Percentiles rank a stretch among this genome's conserved stretches.
Conservation (phyloP, 495 filamentous ascomycete genomes). For the Penicillium tannophilum region DNA sequence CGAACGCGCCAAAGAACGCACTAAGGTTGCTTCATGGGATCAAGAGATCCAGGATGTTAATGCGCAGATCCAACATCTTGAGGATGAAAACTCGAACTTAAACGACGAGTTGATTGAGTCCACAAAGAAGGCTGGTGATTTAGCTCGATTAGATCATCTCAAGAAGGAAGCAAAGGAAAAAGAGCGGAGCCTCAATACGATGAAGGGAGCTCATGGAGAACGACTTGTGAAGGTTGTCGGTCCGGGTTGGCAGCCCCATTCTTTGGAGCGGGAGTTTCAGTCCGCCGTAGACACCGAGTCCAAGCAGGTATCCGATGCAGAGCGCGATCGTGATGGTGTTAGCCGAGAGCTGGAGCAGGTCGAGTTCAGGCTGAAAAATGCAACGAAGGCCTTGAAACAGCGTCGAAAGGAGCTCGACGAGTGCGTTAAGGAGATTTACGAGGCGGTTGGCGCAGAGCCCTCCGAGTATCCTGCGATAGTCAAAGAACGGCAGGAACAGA, state of each 20-base stretch:
- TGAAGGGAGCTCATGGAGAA: slow-evolving; percentile 72
- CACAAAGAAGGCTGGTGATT: slow-evolving; percentile 73
- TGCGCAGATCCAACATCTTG: slow-evolving; percentile 61
- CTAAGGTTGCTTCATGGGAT: slow-evolving; percentile 66
- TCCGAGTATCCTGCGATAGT: slow-evolving; percentile 55
- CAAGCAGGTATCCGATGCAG: slow-evolving; percentile 57
- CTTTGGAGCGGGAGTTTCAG: slow-evolving; percentile 73
- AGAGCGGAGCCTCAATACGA: slow-evolving; percentile 70
- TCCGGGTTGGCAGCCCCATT: slow-evolving; percentile 65
- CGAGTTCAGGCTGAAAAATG: slow-evolving; percentile 72
- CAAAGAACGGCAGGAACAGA: slow-evolving; percentile 57
- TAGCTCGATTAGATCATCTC: slow-evolving; percentile 76
- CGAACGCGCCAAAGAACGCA: slow-evolving; percentile 60
- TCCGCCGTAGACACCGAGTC: slow-evolving; percentile 58
- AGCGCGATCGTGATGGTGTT: slow-evolving; percentile 66
- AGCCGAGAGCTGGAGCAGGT: slow-evolving; percentile 75
- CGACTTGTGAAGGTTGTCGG: slow-evolving; percentile 66
- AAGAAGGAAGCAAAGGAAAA: slow-evolving; percentile 75
- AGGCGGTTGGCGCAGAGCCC: slow-evolving; percentile 56
- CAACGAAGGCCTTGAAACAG: slow-evolving; percentile 60
- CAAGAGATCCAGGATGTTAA: slow-evolving; percentile 64
- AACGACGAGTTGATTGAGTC: slow-evolving; percentile 77
- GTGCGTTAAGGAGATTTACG: slow-evolving; percentile 52
- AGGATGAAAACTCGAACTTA: slow-evolving; percentile 67
- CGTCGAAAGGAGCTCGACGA: slow-evolving; percentile 64